Conservation (phyloP, 1,139 yeast species). For the Arxiozyma slooffiae region DNA sequence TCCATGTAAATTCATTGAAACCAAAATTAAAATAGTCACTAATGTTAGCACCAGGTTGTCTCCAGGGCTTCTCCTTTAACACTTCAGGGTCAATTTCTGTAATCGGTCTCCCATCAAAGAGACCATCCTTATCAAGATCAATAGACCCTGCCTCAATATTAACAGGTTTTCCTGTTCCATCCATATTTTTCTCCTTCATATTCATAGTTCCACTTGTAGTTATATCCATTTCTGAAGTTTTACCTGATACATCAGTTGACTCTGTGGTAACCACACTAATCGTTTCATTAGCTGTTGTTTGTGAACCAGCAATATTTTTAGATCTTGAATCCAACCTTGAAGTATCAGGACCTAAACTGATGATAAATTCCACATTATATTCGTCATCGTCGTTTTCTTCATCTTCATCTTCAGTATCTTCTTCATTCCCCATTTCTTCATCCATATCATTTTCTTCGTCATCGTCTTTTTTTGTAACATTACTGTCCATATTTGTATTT, state of each 20-base stretch:
- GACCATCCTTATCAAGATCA: constrained; percentile 72
- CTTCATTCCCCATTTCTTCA: constrained; percentile 25
- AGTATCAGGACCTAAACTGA: constrained; percentile 39
- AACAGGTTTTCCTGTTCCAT: constrained; percentile 10
- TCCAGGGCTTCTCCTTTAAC: constrained; percentile 92
- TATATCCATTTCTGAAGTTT: not conserved
- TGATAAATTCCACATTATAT: constrained; percentile 55
- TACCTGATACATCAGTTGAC: constrained; percentile 7
- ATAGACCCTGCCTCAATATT: constrained; percentile 36
- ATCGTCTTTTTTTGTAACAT: not conserved
- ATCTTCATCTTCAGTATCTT: constrained; percentile 36
- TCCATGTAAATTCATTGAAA: constrained; percentile 94
- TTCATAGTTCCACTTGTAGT: not conserved
- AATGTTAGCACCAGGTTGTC: constrained; percentile 91
- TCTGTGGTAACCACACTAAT: constrained; percentile 8
- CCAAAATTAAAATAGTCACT: constrained; percentile 94
- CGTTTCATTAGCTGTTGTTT: constrained; percentile 8
- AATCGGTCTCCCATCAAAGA: constrained; percentile 71
- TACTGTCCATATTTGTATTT: not conserved
- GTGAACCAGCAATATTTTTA: constrained; percentile 18
- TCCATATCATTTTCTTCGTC: constrained; percentile 20
- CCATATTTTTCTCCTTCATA: not conserved
- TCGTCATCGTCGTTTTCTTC: constrained; percentile 3
- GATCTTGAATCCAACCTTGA: constrained; percentile 27
- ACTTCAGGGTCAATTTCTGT: constrained; percentile 77